Percentiles rank a stretch among this genome's conserved stretches.
Conservation (phyloP, 163 green algal genomes). For the Scenedesmus sp. region DNA sequence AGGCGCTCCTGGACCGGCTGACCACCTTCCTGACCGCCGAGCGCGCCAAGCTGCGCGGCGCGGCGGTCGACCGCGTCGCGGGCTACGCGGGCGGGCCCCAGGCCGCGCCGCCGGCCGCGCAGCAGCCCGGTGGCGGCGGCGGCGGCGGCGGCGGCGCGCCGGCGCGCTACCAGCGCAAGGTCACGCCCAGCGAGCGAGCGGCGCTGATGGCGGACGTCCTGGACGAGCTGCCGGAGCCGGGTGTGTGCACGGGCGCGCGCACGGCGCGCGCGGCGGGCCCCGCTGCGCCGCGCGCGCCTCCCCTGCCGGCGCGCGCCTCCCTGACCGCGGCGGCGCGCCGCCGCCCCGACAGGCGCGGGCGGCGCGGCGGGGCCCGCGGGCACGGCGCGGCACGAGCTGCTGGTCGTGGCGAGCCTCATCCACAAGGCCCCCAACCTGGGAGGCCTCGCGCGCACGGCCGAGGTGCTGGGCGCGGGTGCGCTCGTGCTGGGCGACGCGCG, state of each 20-base stretch:
- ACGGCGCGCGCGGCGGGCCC: too few species aligned
- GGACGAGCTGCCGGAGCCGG: too few species aligned
- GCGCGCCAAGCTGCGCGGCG: slow-evolving; percentile 49
- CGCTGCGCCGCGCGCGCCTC: too few species aligned
- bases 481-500: slow-evolving; percentile 82
- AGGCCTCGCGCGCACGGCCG: slow-evolving; percentile 89
- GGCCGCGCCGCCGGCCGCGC: background rate
- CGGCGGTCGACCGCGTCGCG: slow-evolving; percentile 40
- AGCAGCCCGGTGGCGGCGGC: background rate
- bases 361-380: background rate
- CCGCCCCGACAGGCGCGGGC: too few species aligned
- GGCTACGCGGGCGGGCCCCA: slow-evolving; percentile 29
- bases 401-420: slow-evolving; percentile 43
- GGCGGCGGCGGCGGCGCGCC: background rate
- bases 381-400: slow-evolving; percentile 6
- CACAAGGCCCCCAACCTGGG: slow-evolving; percentile 85
- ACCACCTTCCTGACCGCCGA: slow-evolving; percentile 52
- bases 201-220: slow-evolving; percentile 42
- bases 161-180: slow-evolving; percentile 66
- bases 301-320: too few species aligned
- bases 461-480: slow-evolving; percentile 69
- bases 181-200: slow-evolving; percentile 50
- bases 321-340: too few species aligned
- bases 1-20: slow-evolving; percentile 54
- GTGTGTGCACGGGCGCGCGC: background rate